Percentiles rank a stretch among this genome's conserved stretches.
These are phyloP conservation scores for Bromus sterilis DNA, from an alignment of 176 grass and related monocot species.

Conservation along the genomic window DNA sequence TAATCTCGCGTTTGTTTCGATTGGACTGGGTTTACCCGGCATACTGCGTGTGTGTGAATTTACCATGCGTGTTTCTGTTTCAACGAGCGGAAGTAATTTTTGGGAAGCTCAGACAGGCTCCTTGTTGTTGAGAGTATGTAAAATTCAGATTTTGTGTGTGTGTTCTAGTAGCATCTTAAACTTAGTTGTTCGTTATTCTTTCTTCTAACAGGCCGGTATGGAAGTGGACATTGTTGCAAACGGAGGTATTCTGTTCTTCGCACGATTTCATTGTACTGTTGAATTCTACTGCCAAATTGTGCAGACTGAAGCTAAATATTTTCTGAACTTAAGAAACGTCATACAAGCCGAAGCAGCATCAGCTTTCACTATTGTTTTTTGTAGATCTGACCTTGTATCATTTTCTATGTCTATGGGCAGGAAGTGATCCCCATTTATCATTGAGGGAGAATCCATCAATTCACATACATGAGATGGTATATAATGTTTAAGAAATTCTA, in stretches of 20 bases:
- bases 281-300: neutral
- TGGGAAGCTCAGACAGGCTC: neutral
- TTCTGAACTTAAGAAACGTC: neutral
- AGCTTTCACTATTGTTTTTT: neutral
- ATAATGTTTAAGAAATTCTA: neutral
- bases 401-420: conserved; percentile 38
- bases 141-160: neutral
- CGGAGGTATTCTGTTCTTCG: conserved; percentile 48
- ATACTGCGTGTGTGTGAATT: too few relatives aligned
- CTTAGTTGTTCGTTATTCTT: neutral
- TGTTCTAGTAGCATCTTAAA: neutral
- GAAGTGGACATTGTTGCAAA: conserved; percentile 93
- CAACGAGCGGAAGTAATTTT: neutral
- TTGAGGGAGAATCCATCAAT: conserved; percentile 66
- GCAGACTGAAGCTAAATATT: neutral
- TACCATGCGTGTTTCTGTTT: neutral
- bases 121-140: neutral
- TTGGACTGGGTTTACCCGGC: neutral
- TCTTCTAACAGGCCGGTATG: conserved; percentile 53
- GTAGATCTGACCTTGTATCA: neutral
- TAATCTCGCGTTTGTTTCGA: neutral
- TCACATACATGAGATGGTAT: conserved; percentile 84
- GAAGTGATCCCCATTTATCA: conserved; percentile 79
- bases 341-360: neutral
- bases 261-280: neutral